A percentile compares a stretch with the other conserved stretches of the same genome.
phyloP scores from a whole-genome alignment of 352 stramenopile genomes.

The Thraustochytrium striatum region DNA sequence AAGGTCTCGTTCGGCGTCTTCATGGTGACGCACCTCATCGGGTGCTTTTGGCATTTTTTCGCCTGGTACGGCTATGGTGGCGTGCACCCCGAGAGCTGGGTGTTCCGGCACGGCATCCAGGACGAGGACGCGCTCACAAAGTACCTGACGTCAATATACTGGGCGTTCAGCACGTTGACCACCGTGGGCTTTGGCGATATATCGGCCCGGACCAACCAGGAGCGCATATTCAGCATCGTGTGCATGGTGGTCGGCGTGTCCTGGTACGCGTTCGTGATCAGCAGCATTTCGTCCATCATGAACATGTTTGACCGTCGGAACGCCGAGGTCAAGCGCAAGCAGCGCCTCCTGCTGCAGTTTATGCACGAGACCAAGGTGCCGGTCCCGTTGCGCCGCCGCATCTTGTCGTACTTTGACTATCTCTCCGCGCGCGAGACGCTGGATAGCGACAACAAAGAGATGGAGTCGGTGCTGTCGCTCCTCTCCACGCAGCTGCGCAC shows the following conservation, averaged over 20 bases:
- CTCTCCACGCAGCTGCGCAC: conserved; percentile 47
- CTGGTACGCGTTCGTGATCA: conserved; percentile 73
- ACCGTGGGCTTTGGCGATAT: conserved; percentile 76
- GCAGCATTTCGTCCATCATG: conserved; percentile 73
- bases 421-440: not conserved
- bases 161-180: conserved; percentile 70
- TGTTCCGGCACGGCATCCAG: conserved; percentile 50
- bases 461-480: conserved; percentile 47
- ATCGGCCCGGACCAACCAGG: conserved; percentile 64
- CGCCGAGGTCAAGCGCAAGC: conserved; percentile 41
- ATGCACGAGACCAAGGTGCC: conserved; percentile 45
- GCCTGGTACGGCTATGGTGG: conserved; percentile 36
- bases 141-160: conserved; percentile 77
- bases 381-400: conserved; percentile 24
- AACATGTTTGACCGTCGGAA: conserved; percentile 57
- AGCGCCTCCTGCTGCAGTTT: conserved; percentile 42
- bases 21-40: conserved; percentile 67
- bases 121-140: conserved; percentile 53
- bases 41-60: conserved; percentile 72
- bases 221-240: conserved; percentile 67
- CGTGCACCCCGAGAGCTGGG: conserved; percentile 49
- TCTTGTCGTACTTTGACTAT: conserved; percentile 48
- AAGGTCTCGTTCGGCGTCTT: conserved; percentile 66
- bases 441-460: conserved; percentile 41
- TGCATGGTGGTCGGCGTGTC: conserved; percentile 68